Evolutionary conservation across 2,329 filamentous ascomycete genomes (phyloP), one percentile per base, ranked within the genome.

Genomic region (Penicillium verrucosum): DNA sequence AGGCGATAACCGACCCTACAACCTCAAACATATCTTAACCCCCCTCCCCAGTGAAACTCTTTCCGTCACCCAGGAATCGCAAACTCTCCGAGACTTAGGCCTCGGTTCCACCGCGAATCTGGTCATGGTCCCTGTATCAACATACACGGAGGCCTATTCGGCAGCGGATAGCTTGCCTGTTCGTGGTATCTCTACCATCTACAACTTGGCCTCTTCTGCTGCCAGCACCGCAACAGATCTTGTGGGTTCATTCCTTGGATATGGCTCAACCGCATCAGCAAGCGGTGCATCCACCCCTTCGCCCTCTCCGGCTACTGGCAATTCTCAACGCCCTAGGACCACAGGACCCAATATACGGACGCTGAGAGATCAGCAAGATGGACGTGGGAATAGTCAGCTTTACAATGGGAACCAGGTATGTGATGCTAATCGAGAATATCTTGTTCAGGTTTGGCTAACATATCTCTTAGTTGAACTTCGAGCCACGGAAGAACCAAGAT

Each of bases 331-430:
- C 27, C 46, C 61, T 32, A 62, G 62, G 27, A 53, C 55, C 12
- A 49, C 59, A 2, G 70, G 70, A 6, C 69, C 73, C n/a, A 78
- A 77, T 38, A 73, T 82, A 27, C 75, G 80, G 48, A 85, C 82
- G 0, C 72, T 87, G 53, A 74, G 76, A 61, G 83, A 86, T 57
- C 77, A 81, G 38, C 77, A 81, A 21, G 78, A 83, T 59, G 77
- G 80, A 38, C 78, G 79, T 51, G 75, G 82, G 54, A 81, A 87
- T 60, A 82, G 85, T 43, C 88, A 95, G 68, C 83, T 95, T 45
- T 96, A 97, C 70, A 97, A 97, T 68, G 92, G 92, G 1, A 97
- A 96, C 69, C 90, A 90, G 70, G 89, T 92, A 79, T 74, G 84
- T 77, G 10, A 5, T 41, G 14, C 12, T 18, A 34, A n/a, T 5